phyloP scores from a whole-genome alignment of 441 rosid species.

The Gossypium armourianum region DNA sequence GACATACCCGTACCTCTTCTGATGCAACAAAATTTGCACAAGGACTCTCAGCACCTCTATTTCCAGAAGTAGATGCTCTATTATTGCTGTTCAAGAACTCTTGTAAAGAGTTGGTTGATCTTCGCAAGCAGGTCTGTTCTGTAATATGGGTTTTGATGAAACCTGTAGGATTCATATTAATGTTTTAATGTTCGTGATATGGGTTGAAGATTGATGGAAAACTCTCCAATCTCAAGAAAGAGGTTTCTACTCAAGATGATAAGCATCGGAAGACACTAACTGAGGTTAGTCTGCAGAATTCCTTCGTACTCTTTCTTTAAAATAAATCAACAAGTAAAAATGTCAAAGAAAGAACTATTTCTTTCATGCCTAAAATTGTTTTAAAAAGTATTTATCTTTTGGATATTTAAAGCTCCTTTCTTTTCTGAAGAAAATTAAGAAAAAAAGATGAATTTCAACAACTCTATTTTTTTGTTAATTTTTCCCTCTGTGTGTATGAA shows the following conservation, averaged over 20 bases:
- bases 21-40: conserved; percentile 46
- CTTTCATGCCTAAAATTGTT: background rate
- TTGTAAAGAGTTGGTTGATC: conserved; percentile 76
- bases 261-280: conserved; percentile 85
- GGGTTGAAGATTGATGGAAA: conserved; percentile 72
- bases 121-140: conserved; percentile 60
- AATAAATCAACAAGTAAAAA: background rate
- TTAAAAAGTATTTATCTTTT: background rate
- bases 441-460: background rate
- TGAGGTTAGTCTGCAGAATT: conserved; percentile 48
- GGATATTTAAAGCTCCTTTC: background rate
- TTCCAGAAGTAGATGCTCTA: conserved; percentile 87
- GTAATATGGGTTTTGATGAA: background rate
- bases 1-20: conserved; percentile 46
- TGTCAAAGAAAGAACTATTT: background rate
- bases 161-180: conserved; percentile 7
- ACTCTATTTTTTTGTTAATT: background rate
- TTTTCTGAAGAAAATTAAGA: background rate
- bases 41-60: conserved; percentile 52
- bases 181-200: conserved; percentile 13
- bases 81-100: conserved; percentile 80
- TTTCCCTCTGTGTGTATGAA: background rate
- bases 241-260: conserved; percentile 79
- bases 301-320: background rate
- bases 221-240: conserved; percentile 77